phyloP scores from a whole-genome alignment of 2,329 filamentous ascomycete species.

The Claviceps monticola region DNA sequence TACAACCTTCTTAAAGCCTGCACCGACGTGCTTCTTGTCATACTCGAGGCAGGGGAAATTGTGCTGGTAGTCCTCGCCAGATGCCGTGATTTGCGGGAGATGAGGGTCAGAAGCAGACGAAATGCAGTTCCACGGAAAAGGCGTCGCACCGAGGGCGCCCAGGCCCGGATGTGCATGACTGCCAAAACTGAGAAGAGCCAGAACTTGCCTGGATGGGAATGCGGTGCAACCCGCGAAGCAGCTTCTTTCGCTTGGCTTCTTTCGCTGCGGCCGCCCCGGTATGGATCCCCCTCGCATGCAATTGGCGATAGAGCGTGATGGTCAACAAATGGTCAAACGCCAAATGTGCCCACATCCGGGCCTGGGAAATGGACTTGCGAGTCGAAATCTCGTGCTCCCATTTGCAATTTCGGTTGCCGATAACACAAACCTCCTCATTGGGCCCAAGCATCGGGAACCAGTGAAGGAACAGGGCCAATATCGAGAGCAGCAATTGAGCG shows the following conservation, averaged over 20 bases:
- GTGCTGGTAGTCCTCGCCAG: too few relatives aligned
- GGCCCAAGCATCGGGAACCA: not conserved
- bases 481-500: too few relatives aligned
- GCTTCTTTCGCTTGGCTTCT: not conserved
- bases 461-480: too few relatives aligned
- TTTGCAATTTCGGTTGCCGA: constrained; percentile 4
- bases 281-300: constrained; percentile 2
- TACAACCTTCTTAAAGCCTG: too few relatives aligned
- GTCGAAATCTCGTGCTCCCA: not conserved
- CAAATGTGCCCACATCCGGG: not conserved
- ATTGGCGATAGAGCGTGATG: not conserved
- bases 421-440: not conserved
- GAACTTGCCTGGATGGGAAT: not conserved
- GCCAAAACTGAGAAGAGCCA: not conserved
- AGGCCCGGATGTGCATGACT: too few relatives aligned
- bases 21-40: too few relatives aligned
- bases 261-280: not conserved
- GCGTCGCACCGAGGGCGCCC: too few relatives aligned
- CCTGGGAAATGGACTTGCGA: not conserved
- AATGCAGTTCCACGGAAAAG: too few relatives aligned
- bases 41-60: too few relatives aligned
- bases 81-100: too few relatives aligned
- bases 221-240: not conserved
- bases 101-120: too few relatives aligned
- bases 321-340: not conserved